These are phyloP conservation scores for Cornus florida DNA, from an alignment of 148 eudicot species.

Conservation along the genomic window DNA sequence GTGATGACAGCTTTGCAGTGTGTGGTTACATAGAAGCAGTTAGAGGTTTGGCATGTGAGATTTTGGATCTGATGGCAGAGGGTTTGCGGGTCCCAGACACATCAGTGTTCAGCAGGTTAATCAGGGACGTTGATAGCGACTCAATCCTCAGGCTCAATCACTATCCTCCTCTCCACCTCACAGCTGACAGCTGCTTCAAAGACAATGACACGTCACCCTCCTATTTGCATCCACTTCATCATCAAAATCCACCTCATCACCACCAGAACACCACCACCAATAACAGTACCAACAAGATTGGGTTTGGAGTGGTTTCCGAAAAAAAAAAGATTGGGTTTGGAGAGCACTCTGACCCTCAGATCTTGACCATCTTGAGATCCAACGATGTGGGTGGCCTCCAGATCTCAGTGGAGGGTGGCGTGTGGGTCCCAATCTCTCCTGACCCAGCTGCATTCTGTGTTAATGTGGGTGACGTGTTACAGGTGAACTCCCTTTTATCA, in stretches of 20 bases:
- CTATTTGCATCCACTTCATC: not conserved
- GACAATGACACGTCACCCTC: slow-evolving; percentile 27
- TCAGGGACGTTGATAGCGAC: slow-evolving; percentile 39
- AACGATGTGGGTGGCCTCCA: slow-evolving; percentile 45
- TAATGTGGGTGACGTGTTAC: slow-evolving; percentile 45
- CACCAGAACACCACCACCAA: not conserved
- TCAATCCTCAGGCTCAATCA: slow-evolving; percentile 56
- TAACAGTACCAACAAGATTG: slow-evolving; percentile 11
- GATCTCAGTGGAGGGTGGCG: slow-evolving; percentile 31
- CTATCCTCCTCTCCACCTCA: slow-evolving; percentile 33
- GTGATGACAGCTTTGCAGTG: slow-evolving; percentile 32
- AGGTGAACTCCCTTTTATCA: slow-evolving; percentile 21
- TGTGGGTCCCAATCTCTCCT: slow-evolving; percentile 50
- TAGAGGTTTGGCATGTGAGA: slow-evolving; percentile 39
- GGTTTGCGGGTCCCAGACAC: slow-evolving; percentile 29
- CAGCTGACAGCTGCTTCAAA: not conserved
- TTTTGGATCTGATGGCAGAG: slow-evolving; percentile 44
- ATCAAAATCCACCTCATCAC: not conserved
- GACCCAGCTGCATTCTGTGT: slow-evolving; percentile 39
- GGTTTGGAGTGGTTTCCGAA: no score
- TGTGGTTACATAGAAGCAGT: slow-evolving; percentile 36
- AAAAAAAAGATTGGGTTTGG: slow-evolving; percentile 46
- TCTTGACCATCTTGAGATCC: slow-evolving; percentile 45
- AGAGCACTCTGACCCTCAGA: slow-evolving; percentile 57
- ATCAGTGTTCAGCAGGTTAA: slow-evolving; percentile 29